A percentile compares a stretch with the other conserved stretches of the same genome.
Conservation (phyloP, 148 eudicot genomes). For the Vaccinium corymbosum region DNA sequence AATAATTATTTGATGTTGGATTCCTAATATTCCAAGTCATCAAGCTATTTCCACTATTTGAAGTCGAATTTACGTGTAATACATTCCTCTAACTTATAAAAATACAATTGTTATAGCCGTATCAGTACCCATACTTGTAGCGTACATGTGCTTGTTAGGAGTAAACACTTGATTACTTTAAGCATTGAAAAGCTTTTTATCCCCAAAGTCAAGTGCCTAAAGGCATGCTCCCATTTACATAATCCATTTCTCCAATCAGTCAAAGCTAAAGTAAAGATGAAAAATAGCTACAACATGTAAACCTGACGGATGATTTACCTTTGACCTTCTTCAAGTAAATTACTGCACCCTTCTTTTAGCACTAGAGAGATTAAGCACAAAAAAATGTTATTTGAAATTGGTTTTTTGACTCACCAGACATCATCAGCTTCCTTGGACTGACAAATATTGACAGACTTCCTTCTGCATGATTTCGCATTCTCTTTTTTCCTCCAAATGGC, state of each 20-base stretch:
- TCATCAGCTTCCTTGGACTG: conserved; percentile 17
- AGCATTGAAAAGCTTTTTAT: background rate
- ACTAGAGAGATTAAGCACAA: background rate
- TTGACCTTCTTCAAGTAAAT: background rate
- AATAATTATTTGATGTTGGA: too few relatives aligned
- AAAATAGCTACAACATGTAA: background rate
- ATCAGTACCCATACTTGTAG: too few relatives aligned
- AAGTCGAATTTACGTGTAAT: too few relatives aligned
- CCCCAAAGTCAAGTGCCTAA: background rate
- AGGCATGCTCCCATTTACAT: background rate
- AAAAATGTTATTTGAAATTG: background rate
- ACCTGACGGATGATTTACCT: background rate
- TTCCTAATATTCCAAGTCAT: too few relatives aligned
- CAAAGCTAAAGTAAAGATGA: background rate
- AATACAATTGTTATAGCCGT: too few relatives aligned
- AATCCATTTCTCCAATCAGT: background rate
- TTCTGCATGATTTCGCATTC: conserved; percentile 19
- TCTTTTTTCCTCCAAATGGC: conserved; percentile 31
- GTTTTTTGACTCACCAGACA: conserved; percentile 25
- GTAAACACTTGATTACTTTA: too few relatives aligned
- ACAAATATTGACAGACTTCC: conserved; percentile 21
- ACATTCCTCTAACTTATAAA: too few relatives aligned
- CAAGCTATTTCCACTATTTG: too few relatives aligned
- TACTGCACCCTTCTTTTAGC: background rate
- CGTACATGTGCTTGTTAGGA: too few relatives aligned